A percentile compares a stretch with the other conserved stretches of the same genome.
phyloP scores from a whole-genome alignment of 805 yeast species.

The Yamadazyma kitorensis region DNA sequence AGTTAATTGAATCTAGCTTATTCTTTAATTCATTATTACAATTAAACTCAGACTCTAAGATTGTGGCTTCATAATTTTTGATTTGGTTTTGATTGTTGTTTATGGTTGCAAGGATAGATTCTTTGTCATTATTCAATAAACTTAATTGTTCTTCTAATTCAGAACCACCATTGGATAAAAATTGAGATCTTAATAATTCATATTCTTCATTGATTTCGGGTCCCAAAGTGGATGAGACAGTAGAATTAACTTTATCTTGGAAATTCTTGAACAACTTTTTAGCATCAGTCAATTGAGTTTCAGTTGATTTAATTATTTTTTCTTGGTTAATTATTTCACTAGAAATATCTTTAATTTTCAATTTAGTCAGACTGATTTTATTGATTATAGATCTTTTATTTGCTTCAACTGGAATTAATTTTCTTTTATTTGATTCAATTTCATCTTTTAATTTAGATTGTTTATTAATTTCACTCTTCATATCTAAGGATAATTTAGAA shows the following conservation, averaged over 20 bases:
- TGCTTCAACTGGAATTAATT: slow-evolving; percentile 61
- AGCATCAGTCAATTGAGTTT: slow-evolving; percentile 48
- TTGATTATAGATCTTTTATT: slow-evolving; percentile 47
- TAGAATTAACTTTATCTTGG: slow-evolving; percentile 19
- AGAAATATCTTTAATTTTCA: slow-evolving; percentile 47
- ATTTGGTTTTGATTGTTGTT: slow-evolving; percentile 27
- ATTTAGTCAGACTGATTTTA: slow-evolving; percentile 45
- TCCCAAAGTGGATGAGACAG: slow-evolving; percentile 13
- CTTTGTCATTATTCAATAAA: slow-evolving; percentile 41
- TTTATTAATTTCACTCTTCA: slow-evolving; percentile 38
- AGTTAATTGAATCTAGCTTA: slow-evolving; percentile 26
- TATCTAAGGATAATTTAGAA: slow-evolving; percentile 43
- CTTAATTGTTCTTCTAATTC: slow-evolving; percentile 50
- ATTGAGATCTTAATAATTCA: slow-evolving; percentile 53
- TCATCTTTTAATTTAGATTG: slow-evolving; percentile 33
- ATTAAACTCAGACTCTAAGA: slow-evolving; percentile 35
- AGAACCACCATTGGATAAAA: slow-evolving; percentile 55
- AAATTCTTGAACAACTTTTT: slow-evolving; percentile 29
- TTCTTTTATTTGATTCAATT: slow-evolving; percentile 45
- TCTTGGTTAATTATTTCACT: slow-evolving; percentile 55
- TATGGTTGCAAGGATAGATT: slow-evolving; percentile 32
- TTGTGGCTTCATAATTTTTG: slow-evolving; percentile 35
- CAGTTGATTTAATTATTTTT: slow-evolving; percentile 36
- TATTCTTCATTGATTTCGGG: slow-evolving; percentile 54
- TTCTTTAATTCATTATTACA: slow-evolving; percentile 34